phyloP scores from a whole-genome alignment of 202 grass and related monocot genomes.

The Schoenoplectus tabernaemontani region DNA sequence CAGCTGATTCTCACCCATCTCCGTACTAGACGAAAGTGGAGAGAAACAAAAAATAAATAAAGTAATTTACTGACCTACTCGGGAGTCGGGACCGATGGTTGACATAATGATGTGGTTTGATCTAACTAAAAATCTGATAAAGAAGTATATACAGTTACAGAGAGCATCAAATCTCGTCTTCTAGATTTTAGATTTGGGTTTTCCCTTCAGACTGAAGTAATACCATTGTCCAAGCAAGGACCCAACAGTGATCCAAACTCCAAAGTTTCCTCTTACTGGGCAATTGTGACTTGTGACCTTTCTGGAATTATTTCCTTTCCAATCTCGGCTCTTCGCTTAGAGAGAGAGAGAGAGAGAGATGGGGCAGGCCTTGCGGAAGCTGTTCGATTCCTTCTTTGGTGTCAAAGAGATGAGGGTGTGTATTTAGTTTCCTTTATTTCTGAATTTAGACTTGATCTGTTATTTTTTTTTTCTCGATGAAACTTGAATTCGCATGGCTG shows the following conservation, averaged over 20 bases:
- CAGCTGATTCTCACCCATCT: too few species aligned
- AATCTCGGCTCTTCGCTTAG: background rate
- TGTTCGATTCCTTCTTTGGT: slow-evolving; percentile 78
- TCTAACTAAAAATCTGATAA: background rate
- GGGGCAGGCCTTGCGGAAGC: slow-evolving; percentile 69
- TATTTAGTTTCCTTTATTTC: background rate
- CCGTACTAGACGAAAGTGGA: too few species aligned
- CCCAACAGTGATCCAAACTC: background rate
- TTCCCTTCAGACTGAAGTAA: slow-evolving; percentile 2
- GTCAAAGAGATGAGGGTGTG: slow-evolving; percentile 75
- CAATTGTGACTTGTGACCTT: background rate
- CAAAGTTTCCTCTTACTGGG: too few species aligned
- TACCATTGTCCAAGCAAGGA: background rate
- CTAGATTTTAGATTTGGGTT: background rate
- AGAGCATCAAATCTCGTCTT: background rate
- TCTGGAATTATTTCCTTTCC: too few species aligned
- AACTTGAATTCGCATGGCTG: background rate
- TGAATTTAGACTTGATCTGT: background rate
- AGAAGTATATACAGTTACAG: background rate
- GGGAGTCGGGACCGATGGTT: too few species aligned
- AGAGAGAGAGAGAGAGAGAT: slow-evolving; percentile 11
- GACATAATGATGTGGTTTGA: too few species aligned
- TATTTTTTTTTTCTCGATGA: background rate
- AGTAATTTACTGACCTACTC: too few species aligned
- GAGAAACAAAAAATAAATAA: too few species aligned